phyloP scores from a whole-genome alignment of 805 yeast species.

The Brettanomyces bruxellensis region DNA sequence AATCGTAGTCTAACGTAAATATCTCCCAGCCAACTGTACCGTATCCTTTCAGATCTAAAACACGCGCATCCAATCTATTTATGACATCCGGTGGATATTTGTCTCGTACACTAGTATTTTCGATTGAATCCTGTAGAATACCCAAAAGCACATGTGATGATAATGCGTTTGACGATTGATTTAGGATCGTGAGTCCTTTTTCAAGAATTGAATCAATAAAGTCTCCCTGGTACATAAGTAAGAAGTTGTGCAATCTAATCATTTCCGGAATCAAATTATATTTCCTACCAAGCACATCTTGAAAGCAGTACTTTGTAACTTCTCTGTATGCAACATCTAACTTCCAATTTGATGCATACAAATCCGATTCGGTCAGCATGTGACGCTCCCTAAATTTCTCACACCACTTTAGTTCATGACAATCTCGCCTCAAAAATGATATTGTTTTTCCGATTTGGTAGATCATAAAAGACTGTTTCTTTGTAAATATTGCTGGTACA shows the following conservation, averaged over 20 bases:
- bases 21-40: constrained; percentile 84
- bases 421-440: constrained; percentile 51
- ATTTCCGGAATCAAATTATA: constrained; percentile 45
- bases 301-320: constrained; percentile 39
- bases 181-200: constrained; percentile 44
- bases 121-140: constrained; percentile 56
- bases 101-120: constrained; percentile 39
- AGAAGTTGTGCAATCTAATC: constrained; percentile 50
- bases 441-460: constrained; percentile 67
- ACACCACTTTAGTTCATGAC: constrained; percentile 61
- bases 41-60: constrained; percentile 56
- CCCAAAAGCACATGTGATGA: constrained; percentile 59
- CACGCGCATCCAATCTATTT: constrained; percentile 69
- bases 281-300: constrained; percentile 38
- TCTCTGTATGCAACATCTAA: constrained; percentile 40
- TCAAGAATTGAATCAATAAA: constrained; percentile 59
- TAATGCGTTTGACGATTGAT: constrained; percentile 52
- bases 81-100: constrained; percentile 29
- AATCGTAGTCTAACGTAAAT: constrained; percentile 73
- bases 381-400: constrained; percentile 1
- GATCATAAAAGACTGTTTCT: constrained; percentile 33
- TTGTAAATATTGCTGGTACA: constrained; percentile 38
- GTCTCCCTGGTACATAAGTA: constrained; percentile 74
- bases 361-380: constrained; percentile 3
- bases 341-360: constrained; percentile 6